phyloP scores from a whole-genome alignment of 805 yeast genomes.

The Candida pseudofarinosa region DNA sequence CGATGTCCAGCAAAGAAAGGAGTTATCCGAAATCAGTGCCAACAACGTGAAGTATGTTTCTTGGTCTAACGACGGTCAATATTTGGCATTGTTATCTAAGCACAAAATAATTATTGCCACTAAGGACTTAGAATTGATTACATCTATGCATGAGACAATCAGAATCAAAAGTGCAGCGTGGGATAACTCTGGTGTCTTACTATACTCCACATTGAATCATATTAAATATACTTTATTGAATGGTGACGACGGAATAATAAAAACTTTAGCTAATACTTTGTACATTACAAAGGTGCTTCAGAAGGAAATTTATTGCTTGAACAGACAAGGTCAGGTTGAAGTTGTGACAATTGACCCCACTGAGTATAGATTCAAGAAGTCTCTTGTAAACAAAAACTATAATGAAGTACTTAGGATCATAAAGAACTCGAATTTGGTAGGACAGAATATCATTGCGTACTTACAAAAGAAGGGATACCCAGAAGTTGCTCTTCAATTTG shows the following conservation, averaged over 20 bases:
- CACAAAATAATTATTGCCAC: constrained; percentile 89
- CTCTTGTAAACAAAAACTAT: constrained; percentile 84
- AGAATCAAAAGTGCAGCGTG: constrained; percentile 95
- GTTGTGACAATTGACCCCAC: constrained; percentile 84
- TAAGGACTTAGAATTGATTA: constrained; percentile 68
- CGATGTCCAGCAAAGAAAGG: constrained; percentile 91
- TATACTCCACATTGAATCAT: constrained; percentile 93
- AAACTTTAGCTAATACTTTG: constrained; percentile 84
- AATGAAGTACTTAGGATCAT: constrained; percentile 88
- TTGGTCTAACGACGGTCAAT: constrained; percentile 86
- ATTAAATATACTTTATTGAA: constrained; percentile 88
- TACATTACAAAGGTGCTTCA: constrained; percentile 74
- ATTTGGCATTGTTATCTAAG: constrained; percentile 83
- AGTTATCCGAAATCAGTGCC: constrained; percentile 61
- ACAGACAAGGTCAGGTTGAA: constrained; percentile 82
- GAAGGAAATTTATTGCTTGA: constrained; percentile 71
- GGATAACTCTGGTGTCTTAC: constrained; percentile 90
- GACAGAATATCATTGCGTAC: constrained; percentile 94
- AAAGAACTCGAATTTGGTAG: constrained; percentile 85
- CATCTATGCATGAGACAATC: constrained; percentile 92
- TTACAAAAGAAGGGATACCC: constrained; percentile 94
- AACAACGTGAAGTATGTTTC: constrained; percentile 81
- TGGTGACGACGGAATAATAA: constrained; percentile 93
- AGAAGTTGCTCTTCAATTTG: constrained; percentile 95
- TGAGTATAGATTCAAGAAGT: constrained; percentile 93